Base-by-base conservation (phyloP, 371 early-diverging fungal genomes). In the Apophysomyces variabilis region DNA sequence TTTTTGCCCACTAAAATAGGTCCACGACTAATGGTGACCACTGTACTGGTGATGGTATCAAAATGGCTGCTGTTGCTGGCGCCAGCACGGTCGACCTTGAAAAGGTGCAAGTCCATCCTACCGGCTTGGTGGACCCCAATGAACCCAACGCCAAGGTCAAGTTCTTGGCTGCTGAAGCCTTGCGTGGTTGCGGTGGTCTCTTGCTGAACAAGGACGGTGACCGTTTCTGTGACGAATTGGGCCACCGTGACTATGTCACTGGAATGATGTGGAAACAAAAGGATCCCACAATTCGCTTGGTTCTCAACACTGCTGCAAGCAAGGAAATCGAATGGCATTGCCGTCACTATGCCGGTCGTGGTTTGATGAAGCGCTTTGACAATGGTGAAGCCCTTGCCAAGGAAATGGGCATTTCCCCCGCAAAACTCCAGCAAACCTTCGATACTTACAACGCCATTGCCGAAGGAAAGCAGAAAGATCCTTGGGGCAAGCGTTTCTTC, bases 81-180 rank as follows among this genome's bases (percentile, higher is more conserved):
- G 96, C 91, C 47, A 91, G 87, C 82, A 88, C 92, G 43, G 89
- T 95, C 67, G 95, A 96, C 83, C 87, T 98, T 85, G 96, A 98
- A 66, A 95, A 95, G 80, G 94, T 98, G 57, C 98, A 98, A 80
- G 96, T 98, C 38, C 97, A 98, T 73, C 98, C 98, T 57, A 98
- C 98, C 26, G 98, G 98, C 72, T 79, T 97, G 58, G 96, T 97
- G 37, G 94, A 94, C 72, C 93, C 94, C 47, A 87, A 89, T 46
- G 95, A 96, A 54, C 96, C 96, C 38, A 89, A 92, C 69, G 94
- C 93, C 64, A 88, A 89, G 67, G 90, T 90, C 73, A 93, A 93
- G 83, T 92, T 94, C 73, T 80, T 94, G 74, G 97, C 97, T 61
- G 96, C 98, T 16, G 97, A 98, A 82, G 97, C 98, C 11, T 90